Base-by-base conservation (phyloP, 352 stramenopile species). In the Globisporangium irregulare region DNA sequence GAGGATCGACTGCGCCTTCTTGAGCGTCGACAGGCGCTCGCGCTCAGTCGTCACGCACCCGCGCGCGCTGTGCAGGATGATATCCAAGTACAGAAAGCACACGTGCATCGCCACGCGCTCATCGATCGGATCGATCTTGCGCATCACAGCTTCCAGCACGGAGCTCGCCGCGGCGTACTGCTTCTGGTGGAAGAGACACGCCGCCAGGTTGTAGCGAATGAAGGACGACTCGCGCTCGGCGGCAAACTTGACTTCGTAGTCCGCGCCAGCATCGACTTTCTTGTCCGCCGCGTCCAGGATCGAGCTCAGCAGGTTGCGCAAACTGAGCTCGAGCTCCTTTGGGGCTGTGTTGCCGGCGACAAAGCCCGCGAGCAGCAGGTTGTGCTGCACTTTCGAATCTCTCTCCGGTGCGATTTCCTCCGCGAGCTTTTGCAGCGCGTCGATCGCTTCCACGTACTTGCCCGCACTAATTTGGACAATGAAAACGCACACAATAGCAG, bases 41-140 rank as follows among this genome's bases (percentile, higher is more conserved):
- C 73, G 76, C 64, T 98, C 90, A 0, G 90, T 90, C 56, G 76
- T 85, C 15, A 96, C 89, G 65, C 90, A 92, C 38, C 89, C 88
- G 8, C 90, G 85, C 25, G 84, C 93, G 67, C 89, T 96, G 73
- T 97, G 90, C 66, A 97, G 73, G 36, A 98, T 91, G 48, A 98
- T 87, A 73, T 98, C 93, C 36, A 98, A 72, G 66, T 97, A 95
- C 66, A 98, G 72, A 70, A 98, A 97, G 80, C 91, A 96, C 46
- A 97, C 90, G 79, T 97, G 90, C 86, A 98, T 97, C 14, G 91
- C 91, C 56, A 98, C 86, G 56, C 84, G 85, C 68, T 98, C 91
- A 73, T 97, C 91, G 64, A 98, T 85, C 25, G 90, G 86, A 55
- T 97, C 92, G 59, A 97, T 91, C 70, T 94, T 92, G 65, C 89